Base-by-base conservation (phyloP, 371 early-diverging fungal species). In the Mucor piriformis region DNA sequence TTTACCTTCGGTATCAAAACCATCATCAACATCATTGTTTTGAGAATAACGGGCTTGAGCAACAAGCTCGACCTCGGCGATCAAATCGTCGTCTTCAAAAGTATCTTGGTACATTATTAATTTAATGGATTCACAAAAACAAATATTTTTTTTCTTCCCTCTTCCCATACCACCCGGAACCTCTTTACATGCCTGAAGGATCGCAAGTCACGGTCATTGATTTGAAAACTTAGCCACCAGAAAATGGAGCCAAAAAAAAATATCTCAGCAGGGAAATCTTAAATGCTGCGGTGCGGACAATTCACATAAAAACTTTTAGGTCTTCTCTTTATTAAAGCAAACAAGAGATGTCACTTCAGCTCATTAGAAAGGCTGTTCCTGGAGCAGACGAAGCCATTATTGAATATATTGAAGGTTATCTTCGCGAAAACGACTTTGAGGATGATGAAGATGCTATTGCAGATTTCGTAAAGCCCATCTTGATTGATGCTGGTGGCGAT, bases 381-480 rank as follows among this genome's bases (percentile, higher is more conserved):
- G 88, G 79, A 46, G 80, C 89, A 6, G 92, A 92, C 72, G 87
- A 87, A 32, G 82, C 91, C 18, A 86, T 93, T 66, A 64, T 90
- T 47, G 90, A 92, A 33, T 93, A 92, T 67, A 80, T 93, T 53
- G 80, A 86, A 43, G 94, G 93, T 12, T 95, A 92, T 69, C 82
- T 97, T 12, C 84, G 86, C 37, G 96, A 93, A 48, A 82, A 82
- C 47, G 74, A 77, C 23, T 59, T 78, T 59, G 83, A 79, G 54
- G 94, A 92, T 64, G 83, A 83, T 21, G 83, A 85, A 37, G 91
- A 88, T 53, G 89, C 88, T 6, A 83, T 97, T 38, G 55, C 78
- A 25, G 96, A 95, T 50, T 92, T 95, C 62, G 83, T 96, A 20
- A 82, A 84, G 38, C 96, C 98, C 1, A 81, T 98, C 42, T 79